Evolutionary conservation across 768 basidiomycete species (phyloP).

Genomic region (Xerocomus spinulosus): DNA sequence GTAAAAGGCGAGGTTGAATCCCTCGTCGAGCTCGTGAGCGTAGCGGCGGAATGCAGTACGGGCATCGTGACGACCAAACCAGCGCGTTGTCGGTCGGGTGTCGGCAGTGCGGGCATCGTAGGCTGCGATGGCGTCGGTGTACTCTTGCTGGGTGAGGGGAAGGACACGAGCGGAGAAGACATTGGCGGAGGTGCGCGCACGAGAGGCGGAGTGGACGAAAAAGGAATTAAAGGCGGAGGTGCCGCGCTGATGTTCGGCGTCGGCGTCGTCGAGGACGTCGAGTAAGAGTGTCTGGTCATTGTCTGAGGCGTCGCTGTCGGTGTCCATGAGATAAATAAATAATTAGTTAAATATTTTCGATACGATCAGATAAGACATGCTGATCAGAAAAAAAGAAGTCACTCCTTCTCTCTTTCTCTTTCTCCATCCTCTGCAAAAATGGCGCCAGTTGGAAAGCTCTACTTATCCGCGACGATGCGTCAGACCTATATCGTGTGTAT

Average conservation of each 20-base stretch:
- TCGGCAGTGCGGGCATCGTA: slow-evolving; percentile 17
- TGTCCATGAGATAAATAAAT: slow-evolving; percentile 20
- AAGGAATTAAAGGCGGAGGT: slow-evolving; percentile 83
- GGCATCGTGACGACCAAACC: slow-evolving; percentile 14
- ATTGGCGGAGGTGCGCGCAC: slow-evolving; percentile 70
- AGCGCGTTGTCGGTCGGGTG: slow-evolving; percentile 13
- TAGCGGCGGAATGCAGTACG: slow-evolving; percentile 52
- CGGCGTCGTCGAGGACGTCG: slow-evolving; percentile 10
- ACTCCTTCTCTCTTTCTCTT: slow-evolving; percentile 7
- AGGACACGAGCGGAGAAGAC: slow-evolving; percentile 73
- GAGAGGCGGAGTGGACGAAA: slow-evolving; percentile 59
- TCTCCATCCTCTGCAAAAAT: slow-evolving; percentile 36
- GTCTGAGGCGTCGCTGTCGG: slow-evolving; percentile 28
- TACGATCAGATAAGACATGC: slow-evolving; percentile 29
- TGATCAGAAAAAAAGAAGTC: slow-evolving; percentile 18
- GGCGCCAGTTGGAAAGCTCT: slow-evolving; percentile 63
- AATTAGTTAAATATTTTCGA: slow-evolving; percentile 18
- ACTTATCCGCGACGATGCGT: slow-evolving; percentile 40
- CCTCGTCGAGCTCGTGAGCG: slow-evolving; percentile 66
- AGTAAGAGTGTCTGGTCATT: slow-evolving; percentile 18
- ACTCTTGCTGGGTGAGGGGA: slow-evolving; percentile 67
- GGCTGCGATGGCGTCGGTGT: slow-evolving; percentile 32
- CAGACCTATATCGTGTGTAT: slow-evolving; percentile 44
- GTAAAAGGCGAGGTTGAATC: slow-evolving; percentile 86
- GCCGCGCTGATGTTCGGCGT: neutral